Evolutionary conservation across 2,329 filamentous ascomycete genomes (phyloP), one percentile per base, ranked within the genome.

Genomic region (Venturia asperata): DNA sequence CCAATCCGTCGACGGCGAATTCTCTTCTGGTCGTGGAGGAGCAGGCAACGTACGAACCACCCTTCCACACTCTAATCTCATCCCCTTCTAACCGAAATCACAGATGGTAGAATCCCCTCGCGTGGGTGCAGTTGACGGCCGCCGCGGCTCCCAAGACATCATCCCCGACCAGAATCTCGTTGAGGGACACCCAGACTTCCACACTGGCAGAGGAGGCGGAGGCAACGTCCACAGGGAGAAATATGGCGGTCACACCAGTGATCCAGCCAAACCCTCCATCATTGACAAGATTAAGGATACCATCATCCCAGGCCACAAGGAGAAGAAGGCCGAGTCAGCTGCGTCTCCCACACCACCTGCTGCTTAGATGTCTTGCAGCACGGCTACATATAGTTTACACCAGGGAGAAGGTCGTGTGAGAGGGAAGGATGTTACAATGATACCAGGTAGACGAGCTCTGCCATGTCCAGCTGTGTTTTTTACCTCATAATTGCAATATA

Each of bases 221-320:
- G 79, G 79, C 37, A 81, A 81, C 68, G 74, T 79, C 21, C 75
- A 81, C 70, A 77, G 76, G 69, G 79, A 80, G 66, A 79, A 79
- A 69, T 79, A 78, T 66, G 77, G 77, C 42, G 78, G 78, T n/a
- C 78, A 81, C 67, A 76, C 72, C 66, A 70, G 73, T 39, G 70
- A 70, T 49, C 71, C 74, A 42, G 72, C 75, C 49, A 66, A 71
- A 47, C 64, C 77, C 68, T 74, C 74, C 37, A 45, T 79, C 41
- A 68, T 74, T 65, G 78, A 79, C 21, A 80, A 80, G 74, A 74
- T 77, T 64, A 81, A 81, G 74, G 71, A 77, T 21, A 71, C 70
- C 21, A 71, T 78, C 30, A 17, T 43, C 5, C 37, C 37, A 30
- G 24, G 52, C 41, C 42, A 63, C 41, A 63, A 63, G 43, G 61